Conservation (phyloP, 768 basidiomycete species). For the Macrolepiota dolichaula region DNA sequence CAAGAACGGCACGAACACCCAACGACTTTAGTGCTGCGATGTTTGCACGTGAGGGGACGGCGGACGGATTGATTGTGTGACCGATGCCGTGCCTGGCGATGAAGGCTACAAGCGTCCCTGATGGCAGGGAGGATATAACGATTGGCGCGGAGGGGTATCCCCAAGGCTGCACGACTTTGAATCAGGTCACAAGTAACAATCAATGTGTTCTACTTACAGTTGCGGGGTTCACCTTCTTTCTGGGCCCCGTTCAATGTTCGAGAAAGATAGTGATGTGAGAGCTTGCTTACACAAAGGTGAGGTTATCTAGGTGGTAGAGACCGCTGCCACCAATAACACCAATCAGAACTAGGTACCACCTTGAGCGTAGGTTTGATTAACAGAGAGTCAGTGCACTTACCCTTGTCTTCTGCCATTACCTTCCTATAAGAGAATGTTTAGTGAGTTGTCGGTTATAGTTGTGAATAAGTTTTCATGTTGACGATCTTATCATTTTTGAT, state of each 20-base stretch:
- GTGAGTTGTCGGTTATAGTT: not conserved
- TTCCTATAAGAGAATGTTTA: not conserved
- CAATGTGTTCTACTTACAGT: slow-evolving; percentile 51
- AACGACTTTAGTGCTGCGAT: slow-evolving; percentile 92
- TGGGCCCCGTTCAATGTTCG: slow-evolving; percentile 21
- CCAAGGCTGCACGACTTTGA: slow-evolving; percentile 67
- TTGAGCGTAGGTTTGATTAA: not conserved
- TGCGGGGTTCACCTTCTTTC: slow-evolving; percentile 73
- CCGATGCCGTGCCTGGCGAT: slow-evolving; percentile 85
- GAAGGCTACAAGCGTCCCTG: slow-evolving; percentile 82
- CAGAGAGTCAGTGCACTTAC: not conserved
- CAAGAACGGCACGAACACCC: slow-evolving; percentile 85
- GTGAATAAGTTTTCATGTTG: not conserved
- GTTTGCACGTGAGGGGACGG: slow-evolving; percentile 86
- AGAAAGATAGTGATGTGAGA: not conserved
- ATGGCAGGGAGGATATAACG: slow-evolving; percentile 84
- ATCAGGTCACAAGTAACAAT: not conserved
- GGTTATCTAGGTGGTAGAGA: slow-evolving; percentile 88
- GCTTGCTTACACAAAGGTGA: slow-evolving; percentile 74
- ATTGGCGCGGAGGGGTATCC: slow-evolving; percentile 89
- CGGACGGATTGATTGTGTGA: slow-evolving; percentile 76
- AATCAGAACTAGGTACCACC: slow-evolving; percentile 55
- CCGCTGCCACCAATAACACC: slow-evolving; percentile 94
- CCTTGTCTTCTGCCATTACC: slow-evolving; percentile 4
- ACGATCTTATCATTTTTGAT: not conserved